Evolutionary conservation across 2,329 filamentous ascomycete genomes (phyloP), one percentile per base, ranked within the genome.

Genomic region (Elsinoe perseae): DNA sequence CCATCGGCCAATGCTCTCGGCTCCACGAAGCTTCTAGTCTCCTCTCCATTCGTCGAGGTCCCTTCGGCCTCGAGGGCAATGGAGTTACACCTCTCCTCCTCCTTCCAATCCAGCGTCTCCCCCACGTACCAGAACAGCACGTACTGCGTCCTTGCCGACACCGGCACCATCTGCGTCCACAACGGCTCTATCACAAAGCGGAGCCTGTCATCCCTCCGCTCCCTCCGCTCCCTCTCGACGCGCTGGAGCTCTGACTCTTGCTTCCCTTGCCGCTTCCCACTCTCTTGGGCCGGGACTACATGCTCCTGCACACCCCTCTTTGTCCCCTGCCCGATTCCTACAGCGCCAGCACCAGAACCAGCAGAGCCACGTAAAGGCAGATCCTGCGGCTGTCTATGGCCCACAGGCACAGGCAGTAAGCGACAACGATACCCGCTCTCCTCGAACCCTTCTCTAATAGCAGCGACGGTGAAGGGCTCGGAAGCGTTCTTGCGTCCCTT

Each of bases 381-480:
- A 3, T 68, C 65, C 60, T 68, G 67, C 1, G 75, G 72, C 61
- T 78, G 76, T 34, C 68, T 64, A 59, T 77, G 75, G 18, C 58
- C 60, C 1, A 72, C 66, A 1, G 75, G 73, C 1, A 79, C 62
- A 3, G 75, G 74, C 12, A 79, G 67, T 8, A 77, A 64, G 28
- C 76, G 69, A 59, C 78, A 77, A 40, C 74, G 68, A 61, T 76
- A 79, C 18, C 76, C 76, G 1, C 71, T 72, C 64, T 78, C 76
- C 62, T 78, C 75, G 59, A 71, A 78, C 1, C 76, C 76, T 61
- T 78, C 76, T 27, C 76, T 66, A 56, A 76, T 72, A 0, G 76
- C 76, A 0, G 72, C 74, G 8, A 58, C 57, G 0, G 64, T 66
- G 4, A 66, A 70, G n/a, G 72, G 70, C 60, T 78, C 76, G 9